Evolutionary conservation across 257 asterid species (phyloP).

Genomic region (Solanum habrochaites): DNA sequence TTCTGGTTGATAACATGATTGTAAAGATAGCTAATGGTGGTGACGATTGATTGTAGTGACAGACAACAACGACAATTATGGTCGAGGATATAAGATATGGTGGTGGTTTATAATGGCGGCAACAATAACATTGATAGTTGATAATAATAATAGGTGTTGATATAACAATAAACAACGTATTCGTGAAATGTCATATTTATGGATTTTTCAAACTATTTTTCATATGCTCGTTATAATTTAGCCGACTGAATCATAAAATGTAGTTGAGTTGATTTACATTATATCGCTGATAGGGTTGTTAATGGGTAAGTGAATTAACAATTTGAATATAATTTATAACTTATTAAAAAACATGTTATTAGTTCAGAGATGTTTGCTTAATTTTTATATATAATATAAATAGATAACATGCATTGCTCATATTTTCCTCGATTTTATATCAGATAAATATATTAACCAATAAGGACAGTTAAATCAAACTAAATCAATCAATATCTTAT

Average conservation of each 20-base stretch:
- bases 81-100: background rate
- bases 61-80: background rate
- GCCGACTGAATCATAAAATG: background rate
- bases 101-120: background rate
- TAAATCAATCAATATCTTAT: too few relatives aligned
- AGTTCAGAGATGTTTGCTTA: background rate
- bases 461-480: too few relatives aligned
- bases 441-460: accelerated
- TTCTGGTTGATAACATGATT: background rate
- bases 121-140: background rate
- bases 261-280: background rate
- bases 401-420: too few relatives aligned
- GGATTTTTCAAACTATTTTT: background rate
- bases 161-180: too few relatives aligned
- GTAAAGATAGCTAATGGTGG: background rate
- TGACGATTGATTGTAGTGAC: background rate
- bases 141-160: background rate
- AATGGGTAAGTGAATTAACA: background rate
- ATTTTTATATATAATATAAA: too few relatives aligned
- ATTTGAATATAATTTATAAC: accelerated
- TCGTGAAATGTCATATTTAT: background rate
- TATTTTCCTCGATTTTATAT: background rate
- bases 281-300: background rate
- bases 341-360: too few relatives aligned
- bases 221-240: background rate